phyloP scores from a whole-genome alignment of 2,329 filamentous ascomycete species.

The Stagonosporopsis cucurbitacearum region DNA sequence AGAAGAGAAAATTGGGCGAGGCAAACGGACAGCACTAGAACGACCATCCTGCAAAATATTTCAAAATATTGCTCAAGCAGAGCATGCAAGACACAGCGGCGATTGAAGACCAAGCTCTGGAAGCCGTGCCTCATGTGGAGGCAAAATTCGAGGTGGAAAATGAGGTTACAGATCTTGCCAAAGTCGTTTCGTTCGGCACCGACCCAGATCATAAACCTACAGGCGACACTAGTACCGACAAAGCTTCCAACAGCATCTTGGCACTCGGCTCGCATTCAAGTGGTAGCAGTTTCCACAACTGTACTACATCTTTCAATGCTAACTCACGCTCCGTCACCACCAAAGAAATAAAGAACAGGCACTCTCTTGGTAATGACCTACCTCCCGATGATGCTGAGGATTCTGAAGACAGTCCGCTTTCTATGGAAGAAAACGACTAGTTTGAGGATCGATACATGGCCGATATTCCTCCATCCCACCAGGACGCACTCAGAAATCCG shows the following conservation, averaged over 20 bases:
- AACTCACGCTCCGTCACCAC: neutral
- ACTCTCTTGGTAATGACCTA: neutral
- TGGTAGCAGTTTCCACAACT: neutral
- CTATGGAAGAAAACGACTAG: neutral
- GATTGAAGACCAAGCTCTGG: neutral
- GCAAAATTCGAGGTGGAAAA: neutral
- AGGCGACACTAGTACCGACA: neutral
- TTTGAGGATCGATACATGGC: neutral
- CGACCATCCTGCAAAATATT: neutral
- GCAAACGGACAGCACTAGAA: conserved; percentile 22
- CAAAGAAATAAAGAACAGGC: neutral
- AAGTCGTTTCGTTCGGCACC: neutral
- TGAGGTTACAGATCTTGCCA: neutral
- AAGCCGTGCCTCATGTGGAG: neutral
- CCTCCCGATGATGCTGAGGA: neutral
- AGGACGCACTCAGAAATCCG: neutral
- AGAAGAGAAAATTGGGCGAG: conserved; percentile 46
- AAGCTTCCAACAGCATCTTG: neutral
- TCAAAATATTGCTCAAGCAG: neutral
- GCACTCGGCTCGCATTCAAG: neutral
- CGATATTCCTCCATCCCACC: neutral
- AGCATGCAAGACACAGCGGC: neutral
- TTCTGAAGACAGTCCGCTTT: neutral
- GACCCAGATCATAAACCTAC: neutral
- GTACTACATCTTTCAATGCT: neutral